Evolutionary conservation across 176 grass and related monocot genomes (phyloP).

Genomic region (Aegilops speltoides): DNA sequence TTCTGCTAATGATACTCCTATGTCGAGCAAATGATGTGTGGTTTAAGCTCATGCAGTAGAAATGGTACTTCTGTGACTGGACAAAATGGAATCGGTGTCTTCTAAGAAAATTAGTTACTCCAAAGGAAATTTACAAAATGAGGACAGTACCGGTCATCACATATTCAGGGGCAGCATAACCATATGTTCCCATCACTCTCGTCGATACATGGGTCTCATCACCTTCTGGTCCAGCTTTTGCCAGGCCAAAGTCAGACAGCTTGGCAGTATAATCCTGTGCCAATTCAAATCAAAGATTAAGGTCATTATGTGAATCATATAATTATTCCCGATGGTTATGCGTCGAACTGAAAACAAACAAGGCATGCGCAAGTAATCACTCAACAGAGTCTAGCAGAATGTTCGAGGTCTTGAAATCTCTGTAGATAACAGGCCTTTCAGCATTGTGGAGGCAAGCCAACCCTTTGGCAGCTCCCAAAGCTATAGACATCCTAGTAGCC

Average conservation of each 20-base stretch:
- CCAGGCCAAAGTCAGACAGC: conserved; percentile 95
- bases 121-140: background rate
- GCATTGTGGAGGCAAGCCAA: conserved; percentile 95
- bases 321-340: background rate
- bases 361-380: conserved; percentile 35
- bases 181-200: conserved; percentile 96
- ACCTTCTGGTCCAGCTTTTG: conserved; percentile 95
- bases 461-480: conserved; percentile 95
- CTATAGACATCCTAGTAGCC: conserved; percentile 97
- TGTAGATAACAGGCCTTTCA: conserved; percentile 91
- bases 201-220: conserved; percentile 99
- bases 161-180: conserved; percentile 99
- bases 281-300: conserved; percentile 32
- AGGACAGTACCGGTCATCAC: conserved; percentile 92
- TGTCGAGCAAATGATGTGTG: background rate
- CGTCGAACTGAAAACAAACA: conserved; percentile 26
- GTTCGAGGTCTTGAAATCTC: conserved; percentile 99
- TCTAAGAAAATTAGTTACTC: background rate
- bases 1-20: background rate
- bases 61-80: background rate
- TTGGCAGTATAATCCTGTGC: conserved; percentile 94
- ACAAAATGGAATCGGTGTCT: conserved; percentile 7
- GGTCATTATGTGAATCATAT: conserved; percentile 1
- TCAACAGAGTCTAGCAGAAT: conserved; percentile 96
- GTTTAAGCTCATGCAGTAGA: conserved; percentile 3